These are phyloP conservation scores for Nematocida sp. DNA, from an alignment of 371 early-diverging fungal genomes.

Conservation along the genomic window DNA sequence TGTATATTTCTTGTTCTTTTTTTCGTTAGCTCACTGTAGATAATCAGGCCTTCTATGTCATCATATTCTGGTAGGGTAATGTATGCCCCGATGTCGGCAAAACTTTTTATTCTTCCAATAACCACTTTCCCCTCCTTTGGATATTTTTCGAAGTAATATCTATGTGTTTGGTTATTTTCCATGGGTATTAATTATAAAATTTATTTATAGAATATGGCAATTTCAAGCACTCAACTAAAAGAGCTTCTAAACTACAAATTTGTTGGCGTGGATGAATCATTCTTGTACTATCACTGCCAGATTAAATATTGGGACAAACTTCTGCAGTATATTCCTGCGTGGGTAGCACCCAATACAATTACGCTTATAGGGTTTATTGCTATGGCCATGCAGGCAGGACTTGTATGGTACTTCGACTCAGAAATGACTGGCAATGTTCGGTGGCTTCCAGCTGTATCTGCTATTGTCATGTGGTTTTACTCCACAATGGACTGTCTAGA, in stretches of 20 bases:
- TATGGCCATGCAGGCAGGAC: conserved; percentile 48
- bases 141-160: conserved; percentile 76
- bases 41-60: conserved; percentile 91
- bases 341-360: conserved; percentile 91
- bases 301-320: conserved; percentile 81
- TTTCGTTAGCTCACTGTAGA: conserved; percentile 86
- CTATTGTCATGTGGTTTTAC: conserved; percentile 79
- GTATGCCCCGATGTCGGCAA: conserved; percentile 92
- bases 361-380: conserved; percentile 80
- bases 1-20: conserved; percentile 93
- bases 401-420: conserved; percentile 73
- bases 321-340: conserved; percentile 79
- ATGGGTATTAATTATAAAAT: conserved; percentile 36
- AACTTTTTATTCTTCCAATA: conserved; percentile 91
- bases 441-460: conserved; percentile 77
- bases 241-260: conserved; percentile 79
- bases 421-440: conserved; percentile 76
- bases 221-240: background rate
- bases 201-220: conserved; percentile 25
- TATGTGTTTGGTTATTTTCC: conserved; percentile 53
- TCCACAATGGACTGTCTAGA: conserved; percentile 94
- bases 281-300: conserved; percentile 77
- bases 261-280: conserved; percentile 78
- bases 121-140: conserved; percentile 95
- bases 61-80: conserved; percentile 83